Conservation (phyloP, 768 basidiomycete genomes). For the Rhodotorula graminis region DNA sequence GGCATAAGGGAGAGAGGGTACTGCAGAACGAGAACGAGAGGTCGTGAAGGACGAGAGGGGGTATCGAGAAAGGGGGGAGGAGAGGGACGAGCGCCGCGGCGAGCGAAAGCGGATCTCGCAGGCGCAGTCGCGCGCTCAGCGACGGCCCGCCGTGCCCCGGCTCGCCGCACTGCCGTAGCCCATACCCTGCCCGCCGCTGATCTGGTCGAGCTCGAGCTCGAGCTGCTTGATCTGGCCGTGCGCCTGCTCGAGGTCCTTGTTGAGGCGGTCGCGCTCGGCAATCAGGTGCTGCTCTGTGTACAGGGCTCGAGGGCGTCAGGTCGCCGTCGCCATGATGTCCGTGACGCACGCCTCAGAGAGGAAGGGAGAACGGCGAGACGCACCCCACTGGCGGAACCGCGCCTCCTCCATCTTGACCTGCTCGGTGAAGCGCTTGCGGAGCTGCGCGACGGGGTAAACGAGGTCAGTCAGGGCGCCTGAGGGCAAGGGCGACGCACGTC, state of each 20-base stretch:
- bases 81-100: no score
- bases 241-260: conserved; percentile 93
- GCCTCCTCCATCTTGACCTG: conserved; percentile 99
- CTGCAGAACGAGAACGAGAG: neutral
- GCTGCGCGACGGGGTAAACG: conserved; percentile 35
- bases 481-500: neutral
- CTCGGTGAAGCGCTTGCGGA: conserved; percentile 96
- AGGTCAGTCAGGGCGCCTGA: neutral
- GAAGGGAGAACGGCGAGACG: conserved; percentile 56
- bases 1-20: neutral
- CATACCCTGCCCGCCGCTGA: conserved; percentile 11
- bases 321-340: no score
- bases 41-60: neutral
- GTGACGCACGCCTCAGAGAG: neutral
- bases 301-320: neutral
- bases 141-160: conserved; percentile 13
- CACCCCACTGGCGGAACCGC: conserved; percentile 98
- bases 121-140: neutral
- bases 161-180: conserved; percentile 27
- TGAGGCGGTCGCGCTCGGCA: conserved; percentile 94
- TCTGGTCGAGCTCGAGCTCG: conserved; percentile 65
- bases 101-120: neutral
- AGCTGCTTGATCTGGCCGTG: conserved; percentile 71
- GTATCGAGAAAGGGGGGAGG: neutral
- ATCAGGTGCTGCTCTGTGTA: conserved; percentile 65